Base-by-base conservation (phyloP, 352 stramenopile species). In the Phytophthora lateralis region DNA sequence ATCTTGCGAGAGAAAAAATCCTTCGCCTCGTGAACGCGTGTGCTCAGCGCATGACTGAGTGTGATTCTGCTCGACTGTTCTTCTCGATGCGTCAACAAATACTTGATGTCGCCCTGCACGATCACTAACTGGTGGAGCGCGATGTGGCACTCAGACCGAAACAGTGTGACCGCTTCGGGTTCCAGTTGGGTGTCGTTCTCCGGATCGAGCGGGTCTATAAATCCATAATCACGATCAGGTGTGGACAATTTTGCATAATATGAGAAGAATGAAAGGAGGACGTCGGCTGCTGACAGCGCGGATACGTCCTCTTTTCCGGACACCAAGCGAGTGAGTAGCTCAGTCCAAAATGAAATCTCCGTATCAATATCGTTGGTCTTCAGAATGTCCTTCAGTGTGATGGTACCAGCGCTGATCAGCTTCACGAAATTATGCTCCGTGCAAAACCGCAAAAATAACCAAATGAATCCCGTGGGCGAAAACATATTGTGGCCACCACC, bases 1-100 rank as follows among this genome's bases (percentile, higher is more conserved):
- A 93, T 82, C 62, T 93, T 91, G 17, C 74, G 70, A 1, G 80
- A 76, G 27, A 85, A 89, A 35, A 93, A 93, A 18, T 88, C 79
- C 6, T 70, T 76, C 0, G 75, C 75, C 7, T 77, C 70, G 12
- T 80, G 71, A 27, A 93, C 64, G 1, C 78, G 77, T 37, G 74
- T 78, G 48, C 82, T 93, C 10, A 93, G 50, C 6, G 85, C 85
- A 27, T 86, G 81, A 45, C 82, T 93, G 12, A 93, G 76, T 35
- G 81, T 91, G 14, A 93, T 77, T 26, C 75, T 73, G 34, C 78
- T 88, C 4, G 69, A 75, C 42, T 90, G 77, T 17, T 89, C 58
- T 35, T 73, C 55, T 7, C 79, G 66, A 27, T 89, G 66, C 2
- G 58, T 74, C 37, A 93, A 45, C 14, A 93, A 46, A 21, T 75